Base-by-base conservation (phyloP, 83 land plant genomes). In the Diphasiastrum complanatum region DNA sequence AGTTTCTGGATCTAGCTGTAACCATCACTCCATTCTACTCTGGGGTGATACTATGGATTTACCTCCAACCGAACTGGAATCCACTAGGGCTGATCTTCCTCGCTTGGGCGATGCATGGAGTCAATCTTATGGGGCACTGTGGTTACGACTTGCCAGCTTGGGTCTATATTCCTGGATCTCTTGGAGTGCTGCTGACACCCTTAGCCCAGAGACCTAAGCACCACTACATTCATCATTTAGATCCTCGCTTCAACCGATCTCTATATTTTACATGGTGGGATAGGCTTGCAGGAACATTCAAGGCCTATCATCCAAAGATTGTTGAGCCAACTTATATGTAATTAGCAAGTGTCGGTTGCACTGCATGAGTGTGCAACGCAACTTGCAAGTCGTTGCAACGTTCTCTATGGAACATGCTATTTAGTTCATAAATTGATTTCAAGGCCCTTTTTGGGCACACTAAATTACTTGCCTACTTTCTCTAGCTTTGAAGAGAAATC, bases 181-280 rank as follows among this genome's bases (percentile, higher is more conserved):
- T 71, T 19, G 79, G 79, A 12, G 65, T 76, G 14, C 65, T 76
- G 20, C 61, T 76, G 45, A 76, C 70, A 2, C 75, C 79, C 12
- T 12, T 37, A 5, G 63, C 75, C 1, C 75, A 70, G 33, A 30
- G 79, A 16, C 75, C 75, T 27, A 33, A 25, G 41, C 79, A 76
- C 32, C 79, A 76, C 53, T 66, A 60, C 47, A 65, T 76, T 29
- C 79, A 70, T 27, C 75, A 70, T 52, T 50, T 76, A 5, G 79
- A 76, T 25, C 72, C 72, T 6, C 31, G 63, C 6, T 72, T 18
- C 66, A 67, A 77, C 36, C 55, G 79, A 11, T 65, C 76, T 0
- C 58, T 75, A 41, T 70, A 76, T 27, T 76, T 76, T 61, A 70
- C 75, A 22, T 76, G 79, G 79, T 71, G 79, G 56, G 79, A 77